A percentile compares a stretch with the other conserved stretches of the same genome.
Evolutionary conservation across 306 rosid genomes (phyloP).

Genomic region (Casuarina cunninghamiana): DNA sequence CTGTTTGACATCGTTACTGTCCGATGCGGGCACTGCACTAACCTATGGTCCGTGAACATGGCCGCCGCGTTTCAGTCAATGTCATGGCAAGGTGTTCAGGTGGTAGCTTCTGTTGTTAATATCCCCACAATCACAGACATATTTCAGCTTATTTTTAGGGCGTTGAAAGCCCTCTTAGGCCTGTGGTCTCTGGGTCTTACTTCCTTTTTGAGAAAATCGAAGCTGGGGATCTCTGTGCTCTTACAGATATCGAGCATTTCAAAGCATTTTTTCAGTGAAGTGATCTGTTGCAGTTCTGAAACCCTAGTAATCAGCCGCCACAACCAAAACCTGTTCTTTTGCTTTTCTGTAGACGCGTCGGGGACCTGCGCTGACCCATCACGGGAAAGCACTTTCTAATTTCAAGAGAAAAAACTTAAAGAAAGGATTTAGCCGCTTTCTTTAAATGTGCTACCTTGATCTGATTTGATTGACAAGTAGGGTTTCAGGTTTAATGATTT

Average conservation of each 20-base stretch:
- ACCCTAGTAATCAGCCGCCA: conserved; percentile 84
- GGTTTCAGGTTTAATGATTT: conserved; percentile 42
- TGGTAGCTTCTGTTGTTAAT: neutral
- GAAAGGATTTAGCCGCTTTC: conserved; percentile 4
- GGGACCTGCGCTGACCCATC: conserved; percentile 33
- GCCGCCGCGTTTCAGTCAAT: conserved; percentile 94
- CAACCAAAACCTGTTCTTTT: conserved; percentile 26
- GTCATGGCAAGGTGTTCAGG: conserved; percentile 93
- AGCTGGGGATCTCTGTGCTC: conserved; percentile 22
- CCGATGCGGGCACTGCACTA: conserved; percentile 99
- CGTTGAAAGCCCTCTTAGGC: conserved; percentile 29
- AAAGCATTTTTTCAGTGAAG: conserved; percentile 28
- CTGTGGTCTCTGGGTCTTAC: conserved; percentile 31
- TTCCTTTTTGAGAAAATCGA: conserved; percentile 46
- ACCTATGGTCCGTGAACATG: conserved; percentile 99
- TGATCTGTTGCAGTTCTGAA: conserved; percentile 27
- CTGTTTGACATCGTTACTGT: conserved; percentile 93
- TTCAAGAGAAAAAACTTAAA: neutral
- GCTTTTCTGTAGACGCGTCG: conserved; percentile 30
- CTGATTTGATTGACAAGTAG: conserved; percentile 49
- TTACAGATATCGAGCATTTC: conserved; percentile 25
- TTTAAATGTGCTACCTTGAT: conserved; percentile 20
- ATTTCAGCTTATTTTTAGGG: conserved; percentile 39
- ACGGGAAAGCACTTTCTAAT: conserved; percentile 15
- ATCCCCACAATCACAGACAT: neutral